These are phyloP conservation scores for Cordyceps javanica DNA, from an alignment of 2,329 filamentous ascomycete genomes.

Conservation along the genomic window DNA sequence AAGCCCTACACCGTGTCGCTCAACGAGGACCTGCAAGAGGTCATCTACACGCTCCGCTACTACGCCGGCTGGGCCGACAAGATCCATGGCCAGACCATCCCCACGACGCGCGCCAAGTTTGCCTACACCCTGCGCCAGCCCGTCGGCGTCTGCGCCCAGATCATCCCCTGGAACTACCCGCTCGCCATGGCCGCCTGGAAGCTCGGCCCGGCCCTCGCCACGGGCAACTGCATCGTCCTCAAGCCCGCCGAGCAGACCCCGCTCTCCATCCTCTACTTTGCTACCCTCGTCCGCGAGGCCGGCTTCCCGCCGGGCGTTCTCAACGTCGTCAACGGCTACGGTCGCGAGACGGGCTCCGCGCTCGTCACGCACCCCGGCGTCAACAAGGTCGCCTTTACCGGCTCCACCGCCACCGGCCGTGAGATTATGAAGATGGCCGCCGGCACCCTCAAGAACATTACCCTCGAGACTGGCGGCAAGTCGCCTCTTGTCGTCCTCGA, in stretches of 20 bases:
- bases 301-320: constrained; percentile 74
- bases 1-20: constrained; percentile 57
- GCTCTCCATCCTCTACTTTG: constrained; percentile 59
- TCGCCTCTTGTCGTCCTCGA: constrained; percentile 58
- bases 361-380: constrained; percentile 62
- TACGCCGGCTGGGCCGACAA: constrained; percentile 78
- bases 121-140: constrained; percentile 72
- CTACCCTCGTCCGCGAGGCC: constrained; percentile 61
- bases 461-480: constrained; percentile 62
- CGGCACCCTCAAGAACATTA: constrained; percentile 60
- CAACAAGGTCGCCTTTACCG: constrained; percentile 75
- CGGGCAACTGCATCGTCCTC: constrained; percentile 57
- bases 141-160: constrained; percentile 68
- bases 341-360: constrained; percentile 60
- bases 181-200: constrained; percentile 54
- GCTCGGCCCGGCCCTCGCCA: constrained; percentile 62
- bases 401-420: constrained; percentile 64
- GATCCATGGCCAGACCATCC: constrained; percentile 69
- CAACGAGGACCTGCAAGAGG: constrained; percentile 55
- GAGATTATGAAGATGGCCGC: constrained; percentile 71
- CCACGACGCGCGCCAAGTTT: constrained; percentile 61
- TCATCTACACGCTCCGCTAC: constrained; percentile 52
- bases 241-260: constrained; percentile 65
- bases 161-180: constrained; percentile 73
- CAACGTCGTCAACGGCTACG: constrained; percentile 69